A percentile compares a stretch with the other conserved stretches of the same genome.
Conservation (phyloP, 2,329 filamentous ascomycete species). For the Curvularia verruculosa region DNA sequence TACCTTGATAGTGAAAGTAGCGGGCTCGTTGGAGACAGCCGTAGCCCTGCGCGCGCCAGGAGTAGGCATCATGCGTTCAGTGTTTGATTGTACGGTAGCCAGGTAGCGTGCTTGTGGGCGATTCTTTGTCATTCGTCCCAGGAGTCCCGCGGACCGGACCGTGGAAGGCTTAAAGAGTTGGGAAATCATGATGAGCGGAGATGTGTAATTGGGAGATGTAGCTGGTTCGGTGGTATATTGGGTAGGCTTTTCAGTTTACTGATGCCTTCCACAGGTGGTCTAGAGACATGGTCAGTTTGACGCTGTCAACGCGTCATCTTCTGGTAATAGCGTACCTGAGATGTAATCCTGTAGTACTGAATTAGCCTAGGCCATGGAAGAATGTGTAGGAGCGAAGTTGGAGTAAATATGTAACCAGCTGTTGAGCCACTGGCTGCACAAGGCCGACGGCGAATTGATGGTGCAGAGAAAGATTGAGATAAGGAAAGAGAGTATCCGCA, state of each 20-base stretch:
- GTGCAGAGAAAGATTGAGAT: constrained; percentile 40
- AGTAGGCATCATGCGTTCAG: constrained; percentile 70
- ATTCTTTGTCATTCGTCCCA: constrained; percentile 56
- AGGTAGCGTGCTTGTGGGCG: constrained; percentile 59
- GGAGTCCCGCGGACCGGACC: constrained; percentile 49
- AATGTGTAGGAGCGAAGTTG: constrained; percentile 10
- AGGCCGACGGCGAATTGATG: constrained; percentile 33
- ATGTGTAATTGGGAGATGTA: constrained; percentile 29
- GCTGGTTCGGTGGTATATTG: constrained; percentile 21
- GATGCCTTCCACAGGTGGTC: constrained; percentile 73
- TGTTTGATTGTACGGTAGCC: constrained; percentile 72
- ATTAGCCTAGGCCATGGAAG: constrained; percentile 42
- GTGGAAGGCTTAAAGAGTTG: constrained; percentile 61
- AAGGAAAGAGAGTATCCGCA: constrained; percentile 30
- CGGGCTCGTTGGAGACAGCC: constrained; percentile 73
- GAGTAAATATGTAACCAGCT: constrained; percentile 7
- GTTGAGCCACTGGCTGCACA: constrained; percentile 12
- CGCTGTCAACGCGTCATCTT: constrained; percentile 20
- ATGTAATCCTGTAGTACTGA: constrained; percentile 63
- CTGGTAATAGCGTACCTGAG: constrained; percentile 57
- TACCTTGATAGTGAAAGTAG: constrained; percentile 93
- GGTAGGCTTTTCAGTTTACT: constrained; percentile 60
- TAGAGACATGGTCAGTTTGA: constrained; percentile 40
- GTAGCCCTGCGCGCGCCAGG: constrained; percentile 63
- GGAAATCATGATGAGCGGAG: constrained; percentile 58